Percentiles rank a stretch among this genome's conserved stretches.
Evolutionary conservation across 176 grass and related monocot species (phyloP).

Genomic region (Avena sativa): DNA sequence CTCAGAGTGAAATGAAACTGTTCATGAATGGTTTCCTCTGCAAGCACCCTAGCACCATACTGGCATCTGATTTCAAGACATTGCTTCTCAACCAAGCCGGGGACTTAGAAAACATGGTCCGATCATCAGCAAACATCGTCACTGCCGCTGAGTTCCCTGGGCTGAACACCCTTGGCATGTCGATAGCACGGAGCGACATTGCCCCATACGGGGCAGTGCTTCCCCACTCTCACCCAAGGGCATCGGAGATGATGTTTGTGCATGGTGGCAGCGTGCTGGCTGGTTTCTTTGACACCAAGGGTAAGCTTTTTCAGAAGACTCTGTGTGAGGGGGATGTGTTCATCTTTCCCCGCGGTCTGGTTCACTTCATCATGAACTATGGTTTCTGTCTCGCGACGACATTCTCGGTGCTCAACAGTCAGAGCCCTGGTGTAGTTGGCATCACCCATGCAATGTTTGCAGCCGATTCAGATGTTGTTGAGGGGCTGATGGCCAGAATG

Average conservation of each 20-base stretch:
- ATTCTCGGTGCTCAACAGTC: slow-evolving; percentile 56
- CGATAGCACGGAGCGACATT: slow-evolving; percentile 44
- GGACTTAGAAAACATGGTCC: slow-evolving; percentile 36
- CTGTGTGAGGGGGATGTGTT: slow-evolving; percentile 57
- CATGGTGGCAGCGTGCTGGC: slow-evolving; percentile 39
- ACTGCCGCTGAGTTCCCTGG: slow-evolving; percentile 60
- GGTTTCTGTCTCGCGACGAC: slow-evolving; percentile 30
- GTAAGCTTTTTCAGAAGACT: slow-evolving; percentile 55
- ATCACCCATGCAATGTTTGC: slow-evolving; percentile 56
- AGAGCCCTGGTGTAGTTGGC: slow-evolving; percentile 55
- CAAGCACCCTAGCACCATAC: slow-evolving; percentile 52
- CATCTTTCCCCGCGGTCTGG: slow-evolving; percentile 50
- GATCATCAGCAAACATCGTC: slow-evolving; percentile 54
- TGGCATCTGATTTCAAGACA: slow-evolving; percentile 58
- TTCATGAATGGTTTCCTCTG: slow-evolving; percentile 69
- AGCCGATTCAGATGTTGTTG: slow-evolving; percentile 39
- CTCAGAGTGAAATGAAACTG: slow-evolving; percentile 41
- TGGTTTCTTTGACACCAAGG: slow-evolving; percentile 57
- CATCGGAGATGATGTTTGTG: slow-evolving; percentile 60
- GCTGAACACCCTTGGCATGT: slow-evolving; percentile 65
- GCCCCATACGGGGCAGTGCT: slow-evolving; percentile 39
- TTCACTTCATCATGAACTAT: slow-evolving; percentile 57
- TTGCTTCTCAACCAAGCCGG: slow-evolving; percentile 55
- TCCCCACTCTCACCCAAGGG: slow-evolving; percentile 61
- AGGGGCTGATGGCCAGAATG: slow-evolving; percentile 54